Evolutionary conservation across 2,329 filamentous ascomycete species (phyloP), one percentile per base, ranked within the genome.

Genomic region (Sclerotinia minor): DNA sequence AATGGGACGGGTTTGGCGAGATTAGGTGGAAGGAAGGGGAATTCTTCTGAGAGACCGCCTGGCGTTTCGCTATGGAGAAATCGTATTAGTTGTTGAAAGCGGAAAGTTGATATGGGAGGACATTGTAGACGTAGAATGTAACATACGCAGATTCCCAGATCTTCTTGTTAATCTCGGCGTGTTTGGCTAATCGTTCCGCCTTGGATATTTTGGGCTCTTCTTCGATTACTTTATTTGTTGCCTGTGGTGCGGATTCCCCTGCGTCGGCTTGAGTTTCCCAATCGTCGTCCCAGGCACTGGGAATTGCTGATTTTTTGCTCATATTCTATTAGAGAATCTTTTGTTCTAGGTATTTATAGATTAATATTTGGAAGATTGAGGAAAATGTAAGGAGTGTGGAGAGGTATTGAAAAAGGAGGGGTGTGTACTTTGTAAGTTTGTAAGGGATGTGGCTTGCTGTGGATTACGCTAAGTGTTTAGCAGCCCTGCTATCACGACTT

Each of bases 111-210:
- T 8, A 44, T 13, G 52, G 19, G n/a, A 45, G 24, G n/a, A 35
- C 15, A 47, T 6, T 55, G 32, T 54, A 17, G 45, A 15, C 44
- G 29, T 29, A 17, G 13, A 26, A 29, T 6, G 41, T 55, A 29
- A 75, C 87, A 67, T 87, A 95, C 90, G 94, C 94, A 76, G 92
- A 89, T 76, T 95, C 87, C 94, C 94, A 97, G 67, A 97, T 80
- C 78, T 91, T 90, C 75, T 89, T 87, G 78, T 97, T 96, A 65
- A 89, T 85, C 77, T 97, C 92, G 38, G 86, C 87, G 78, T 98
- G 94, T 77, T 89, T 86, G 17, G 91, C 92, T 70, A 91, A 83
- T 53, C 90, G 88, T 79, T 97, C 90, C 5, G 91, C 87, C 76
- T 91, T 93, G 72, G 87, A 88, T 69, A 92, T 64, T 49, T 75